Evolutionary conservation across 805 yeast species (phyloP).

Genomic region (Yarrowia osloensis): DNA sequence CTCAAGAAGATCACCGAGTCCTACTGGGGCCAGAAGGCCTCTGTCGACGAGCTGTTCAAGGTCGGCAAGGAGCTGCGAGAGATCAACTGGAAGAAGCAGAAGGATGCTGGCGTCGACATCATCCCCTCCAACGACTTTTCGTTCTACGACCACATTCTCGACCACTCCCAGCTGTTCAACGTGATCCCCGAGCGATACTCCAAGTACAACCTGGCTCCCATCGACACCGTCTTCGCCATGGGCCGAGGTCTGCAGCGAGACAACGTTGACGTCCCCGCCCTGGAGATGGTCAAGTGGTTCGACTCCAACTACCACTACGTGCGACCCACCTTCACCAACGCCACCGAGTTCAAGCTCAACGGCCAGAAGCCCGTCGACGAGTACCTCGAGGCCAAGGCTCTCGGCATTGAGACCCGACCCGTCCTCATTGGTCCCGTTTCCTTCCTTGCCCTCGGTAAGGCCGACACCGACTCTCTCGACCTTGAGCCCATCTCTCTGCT

Average conservation of each 20-base stretch:
- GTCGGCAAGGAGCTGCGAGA: conserved; percentile 96
- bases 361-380: conserved; percentile 97
- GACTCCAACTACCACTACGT: conserved; percentile 99
- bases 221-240: conserved; percentile 97
- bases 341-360: conserved; percentile 93
- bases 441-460: conserved; percentile 91
- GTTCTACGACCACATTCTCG: conserved; percentile 95
- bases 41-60: conserved; percentile 81
- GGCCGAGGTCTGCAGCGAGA: conserved; percentile 99
- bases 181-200: conserved; percentile 96
- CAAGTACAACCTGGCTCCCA: conserved; percentile 81
- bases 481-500: conserved; percentile 89
- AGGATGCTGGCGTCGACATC: conserved; percentile 95
- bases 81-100: conserved; percentile 96
- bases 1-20: conserved; percentile 98
- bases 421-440: conserved; percentile 96
- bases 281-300: conserved; percentile 99
- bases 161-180: conserved; percentile 87
- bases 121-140: conserved; percentile 98
- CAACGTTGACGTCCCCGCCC: conserved; percentile 97
- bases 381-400: conserved; percentile 95
- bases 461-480: conserved; percentile 96
- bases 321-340: conserved; percentile 97
- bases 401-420: conserved; percentile 97
- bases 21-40: conserved; percentile 95